phyloP scores from a whole-genome alignment of 805 yeast species.

The Candida nitratophila region DNA sequence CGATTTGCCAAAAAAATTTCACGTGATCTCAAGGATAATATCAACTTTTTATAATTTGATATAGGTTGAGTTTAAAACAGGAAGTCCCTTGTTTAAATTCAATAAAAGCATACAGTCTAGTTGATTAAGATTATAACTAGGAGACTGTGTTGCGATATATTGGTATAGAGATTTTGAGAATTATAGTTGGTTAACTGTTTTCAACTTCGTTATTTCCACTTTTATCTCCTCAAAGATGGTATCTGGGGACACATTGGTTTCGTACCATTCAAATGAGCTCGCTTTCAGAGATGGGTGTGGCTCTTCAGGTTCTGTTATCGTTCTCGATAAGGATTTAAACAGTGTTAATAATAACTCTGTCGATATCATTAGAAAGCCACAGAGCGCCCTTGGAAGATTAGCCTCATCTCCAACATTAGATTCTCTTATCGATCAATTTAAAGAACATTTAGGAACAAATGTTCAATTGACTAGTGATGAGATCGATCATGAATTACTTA shows the following conservation, averaged over 20 bases:
- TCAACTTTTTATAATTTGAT: no score
- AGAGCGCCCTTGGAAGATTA: not conserved
- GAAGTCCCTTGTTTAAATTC: no score
- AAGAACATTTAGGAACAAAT: not conserved
- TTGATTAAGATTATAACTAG: no score
- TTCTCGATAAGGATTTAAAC: not conserved
- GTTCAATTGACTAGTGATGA: conserved; percentile 28
- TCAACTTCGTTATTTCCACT: no score
- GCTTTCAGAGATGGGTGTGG: not conserved
- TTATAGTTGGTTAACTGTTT: no score
- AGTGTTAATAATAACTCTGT: no score
- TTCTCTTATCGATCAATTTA: not conserved
- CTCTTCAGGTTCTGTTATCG: not conserved
- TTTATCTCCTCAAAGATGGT: not conserved
- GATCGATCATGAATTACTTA: conserved; percentile 43
- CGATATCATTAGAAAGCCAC: not conserved
- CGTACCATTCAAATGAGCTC: not conserved
- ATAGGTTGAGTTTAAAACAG: no score
- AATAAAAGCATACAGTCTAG: no score
- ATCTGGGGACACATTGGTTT: not conserved
- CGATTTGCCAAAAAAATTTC: not conserved
- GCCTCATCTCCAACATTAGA: not conserved
- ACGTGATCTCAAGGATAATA: not conserved
- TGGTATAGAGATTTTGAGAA: no score
- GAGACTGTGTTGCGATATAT: no score